Evolutionary conservation across 148 eudicot genomes (phyloP).

Genomic region (Rhododendron mucronatum): DNA sequence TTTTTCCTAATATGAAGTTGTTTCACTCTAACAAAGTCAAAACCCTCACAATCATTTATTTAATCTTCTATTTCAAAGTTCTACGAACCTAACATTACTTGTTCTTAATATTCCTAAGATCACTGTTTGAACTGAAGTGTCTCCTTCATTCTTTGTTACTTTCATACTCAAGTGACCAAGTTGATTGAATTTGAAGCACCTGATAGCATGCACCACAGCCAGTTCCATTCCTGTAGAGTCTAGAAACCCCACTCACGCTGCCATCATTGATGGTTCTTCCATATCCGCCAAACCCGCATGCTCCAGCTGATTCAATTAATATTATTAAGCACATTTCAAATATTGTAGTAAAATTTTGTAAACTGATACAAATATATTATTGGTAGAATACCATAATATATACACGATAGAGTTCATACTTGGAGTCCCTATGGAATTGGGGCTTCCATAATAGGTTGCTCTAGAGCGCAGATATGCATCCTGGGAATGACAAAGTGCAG

Average conservation of each 20-base stretch:
- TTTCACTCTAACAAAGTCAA: background rate
- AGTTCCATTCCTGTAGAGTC: constrained; percentile 50
- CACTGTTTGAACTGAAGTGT: background rate
- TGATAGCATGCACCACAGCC: constrained; percentile 82
- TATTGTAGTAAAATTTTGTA: background rate
- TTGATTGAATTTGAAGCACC: constrained; percentile 26
- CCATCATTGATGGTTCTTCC: constrained; percentile 58
- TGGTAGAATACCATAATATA: background rate
- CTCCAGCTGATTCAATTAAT: constrained; percentile 52
- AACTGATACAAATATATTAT: background rate
- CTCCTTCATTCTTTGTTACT: background rate
- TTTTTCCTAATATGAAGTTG: background rate
- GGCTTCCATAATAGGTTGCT: constrained; percentile 59
- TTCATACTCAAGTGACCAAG: background rate
- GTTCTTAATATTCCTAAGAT: background rate
- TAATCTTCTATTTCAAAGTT: too few species aligned
- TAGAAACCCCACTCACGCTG: constrained; percentile 48
- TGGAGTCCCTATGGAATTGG: constrained; percentile 38
- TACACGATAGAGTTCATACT: constrained; percentile 22
- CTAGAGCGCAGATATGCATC: constrained; percentile 29
- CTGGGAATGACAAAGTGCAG: constrained; percentile 28
- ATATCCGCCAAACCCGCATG: constrained; percentile 68
- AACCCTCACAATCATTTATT: background rate
- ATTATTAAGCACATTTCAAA: background rate
- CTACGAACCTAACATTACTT: too few species aligned